These are phyloP conservation scores for Danielia oregonensis DNA, from an alignment of 805 yeast genomes.

Conservation along the genomic window DNA sequence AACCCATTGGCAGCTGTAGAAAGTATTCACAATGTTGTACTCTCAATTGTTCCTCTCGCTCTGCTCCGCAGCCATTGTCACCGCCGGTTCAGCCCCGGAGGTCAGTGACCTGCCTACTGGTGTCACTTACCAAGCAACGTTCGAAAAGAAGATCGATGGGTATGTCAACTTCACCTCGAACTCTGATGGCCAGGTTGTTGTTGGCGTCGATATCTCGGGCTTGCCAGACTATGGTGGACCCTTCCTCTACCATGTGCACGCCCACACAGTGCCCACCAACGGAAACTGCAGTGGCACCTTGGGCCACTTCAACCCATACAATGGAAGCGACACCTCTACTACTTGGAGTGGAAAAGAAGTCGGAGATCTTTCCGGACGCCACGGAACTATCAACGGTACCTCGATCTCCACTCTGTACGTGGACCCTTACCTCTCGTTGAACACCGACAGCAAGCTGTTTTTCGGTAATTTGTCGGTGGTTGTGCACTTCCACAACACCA, in stretches of 20 bases:
- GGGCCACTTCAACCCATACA: conserved; percentile 37
- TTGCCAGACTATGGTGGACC: conserved; percentile 38
- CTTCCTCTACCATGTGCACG: conserved; percentile 39
- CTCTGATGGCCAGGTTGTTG: conserved; percentile 29
- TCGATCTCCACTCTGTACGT: conserved; percentile 20
- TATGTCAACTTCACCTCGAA: conserved; percentile 24
- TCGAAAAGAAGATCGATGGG: conserved; percentile 23
- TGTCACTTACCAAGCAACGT: conserved; percentile 24
- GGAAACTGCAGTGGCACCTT: conserved; percentile 32
- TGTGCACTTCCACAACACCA: conserved; percentile 28
- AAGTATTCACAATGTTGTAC: too few relatives aligned
- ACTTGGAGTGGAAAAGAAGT: conserved; percentile 23
- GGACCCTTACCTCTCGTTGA: conserved; percentile 32
- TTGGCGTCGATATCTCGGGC: conserved; percentile 27
- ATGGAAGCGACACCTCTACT: conserved; percentile 26
- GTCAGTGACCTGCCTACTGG: conserved; percentile 28
- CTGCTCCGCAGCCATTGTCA: conserved; percentile 6
- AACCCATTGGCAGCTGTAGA: too few relatives aligned
- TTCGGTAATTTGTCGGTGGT: conserved; percentile 32
- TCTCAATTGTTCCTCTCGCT: conserved; percentile 7
- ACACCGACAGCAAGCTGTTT: conserved; percentile 22
- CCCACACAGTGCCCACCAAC: conserved; percentile 32
- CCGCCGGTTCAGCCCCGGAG: conserved; percentile 23
- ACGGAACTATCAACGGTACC: conserved; percentile 32
- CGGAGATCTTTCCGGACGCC: conserved; percentile 40